These are phyloP conservation scores for Candolleomyces eurysporus DNA, from an alignment of 768 basidiomycete genomes.

Conservation along the genomic window DNA sequence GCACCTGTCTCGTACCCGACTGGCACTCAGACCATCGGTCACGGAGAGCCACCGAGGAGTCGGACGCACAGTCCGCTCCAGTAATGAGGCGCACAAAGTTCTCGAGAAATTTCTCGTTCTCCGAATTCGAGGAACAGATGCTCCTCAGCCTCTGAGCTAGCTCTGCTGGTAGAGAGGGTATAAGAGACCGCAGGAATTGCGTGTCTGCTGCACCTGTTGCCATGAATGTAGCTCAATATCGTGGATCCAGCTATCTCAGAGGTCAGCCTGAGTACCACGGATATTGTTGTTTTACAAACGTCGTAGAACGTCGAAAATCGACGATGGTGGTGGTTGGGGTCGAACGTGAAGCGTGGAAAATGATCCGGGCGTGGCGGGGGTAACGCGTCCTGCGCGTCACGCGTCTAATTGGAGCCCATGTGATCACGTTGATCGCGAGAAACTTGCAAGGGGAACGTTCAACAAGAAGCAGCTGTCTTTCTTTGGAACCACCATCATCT, in stretches of 20 bases:
- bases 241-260: too few species aligned
- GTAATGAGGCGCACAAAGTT: constrained; percentile 41
- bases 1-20: constrained; percentile 17
- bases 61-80: constrained; percentile 37
- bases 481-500: constrained; percentile 44
- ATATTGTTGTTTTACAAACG: neutral
- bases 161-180: neutral
- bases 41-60: constrained; percentile 24
- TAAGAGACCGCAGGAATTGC: neutral
- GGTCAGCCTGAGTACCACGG: too few species aligned
- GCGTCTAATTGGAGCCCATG: neutral
- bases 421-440: constrained; percentile 8
- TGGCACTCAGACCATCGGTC: constrained; percentile 41
- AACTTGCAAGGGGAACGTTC: constrained; percentile 17
- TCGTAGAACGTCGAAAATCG: neutral
- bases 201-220: neutral
- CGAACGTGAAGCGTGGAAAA: neutral
- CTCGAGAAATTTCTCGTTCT: constrained; percentile 37
- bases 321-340: too few species aligned
- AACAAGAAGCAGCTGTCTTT: constrained; percentile 36
- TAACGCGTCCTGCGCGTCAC: neutral
- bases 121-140: constrained; percentile 13
- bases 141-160: neutral
- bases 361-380: neutral
- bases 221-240: neutral